Conservation (phyloP, 2,329 filamentous ascomycete genomes). For the Arthroderma sp. region DNA sequence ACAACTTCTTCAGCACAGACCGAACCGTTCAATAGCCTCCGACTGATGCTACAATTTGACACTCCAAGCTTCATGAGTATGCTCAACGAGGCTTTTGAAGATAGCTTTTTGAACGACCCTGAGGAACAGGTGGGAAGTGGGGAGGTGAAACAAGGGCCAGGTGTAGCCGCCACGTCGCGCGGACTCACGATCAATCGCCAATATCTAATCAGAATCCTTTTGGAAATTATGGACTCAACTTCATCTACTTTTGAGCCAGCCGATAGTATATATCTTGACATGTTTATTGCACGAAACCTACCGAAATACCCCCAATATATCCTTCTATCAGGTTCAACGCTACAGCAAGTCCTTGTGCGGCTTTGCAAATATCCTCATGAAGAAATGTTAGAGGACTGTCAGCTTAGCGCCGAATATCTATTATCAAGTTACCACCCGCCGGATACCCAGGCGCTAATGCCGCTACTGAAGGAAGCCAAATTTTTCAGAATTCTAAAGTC, state of each 20-base stretch:
- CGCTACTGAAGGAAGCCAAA: constrained; percentile 61
- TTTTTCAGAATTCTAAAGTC: constrained; percentile 90
- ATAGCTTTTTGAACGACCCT: constrained; percentile 77
- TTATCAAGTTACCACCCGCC: constrained; percentile 87
- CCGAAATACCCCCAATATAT: constrained; percentile 96
- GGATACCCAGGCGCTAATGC: constrained; percentile 61
- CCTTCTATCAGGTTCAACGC: constrained; percentile 70
- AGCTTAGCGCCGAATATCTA: constrained; percentile 92
- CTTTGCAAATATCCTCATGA: constrained; percentile 72
- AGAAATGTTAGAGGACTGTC: constrained; percentile 80
- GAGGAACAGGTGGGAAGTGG: constrained; percentile 49
- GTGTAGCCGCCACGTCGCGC: constrained; percentile 46
- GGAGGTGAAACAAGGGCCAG: constrained; percentile 37
- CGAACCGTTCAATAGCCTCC: constrained; percentile 67
- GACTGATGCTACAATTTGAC: constrained; percentile 75
- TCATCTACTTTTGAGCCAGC: constrained; percentile 58
- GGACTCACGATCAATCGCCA: constrained; percentile 69
- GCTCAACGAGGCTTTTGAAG: constrained; percentile 93
- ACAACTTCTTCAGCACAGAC: constrained; percentile 43
- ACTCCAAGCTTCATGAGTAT: constrained; percentile 86
- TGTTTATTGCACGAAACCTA: constrained; percentile 93
- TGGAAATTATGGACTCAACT: constrained; percentile 66
- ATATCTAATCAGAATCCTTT: constrained; percentile 78
- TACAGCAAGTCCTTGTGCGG: constrained; percentile 67
- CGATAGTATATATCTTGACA: constrained; percentile 90